Conservation (phyloP, 768 basidiomycete genomes). For the Rossbeevera mucosa region DNA sequence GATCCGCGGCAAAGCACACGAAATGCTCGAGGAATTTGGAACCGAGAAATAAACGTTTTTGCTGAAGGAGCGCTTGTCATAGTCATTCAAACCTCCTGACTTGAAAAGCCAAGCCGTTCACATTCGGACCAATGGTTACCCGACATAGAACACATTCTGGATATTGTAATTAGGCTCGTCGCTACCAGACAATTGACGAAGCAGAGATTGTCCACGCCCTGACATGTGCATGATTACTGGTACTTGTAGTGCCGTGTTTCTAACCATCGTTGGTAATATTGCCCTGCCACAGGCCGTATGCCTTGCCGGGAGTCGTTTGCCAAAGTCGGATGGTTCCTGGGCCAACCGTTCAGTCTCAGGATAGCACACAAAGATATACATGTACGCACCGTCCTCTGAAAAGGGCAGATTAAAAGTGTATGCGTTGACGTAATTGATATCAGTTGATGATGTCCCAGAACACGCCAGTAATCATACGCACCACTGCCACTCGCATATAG, state of each 20-base stretch:
- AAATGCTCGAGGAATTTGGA: background rate
- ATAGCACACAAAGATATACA: background rate
- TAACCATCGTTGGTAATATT: constrained; percentile 37
- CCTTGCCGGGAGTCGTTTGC: constrained; percentile 94
- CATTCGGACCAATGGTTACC: background rate
- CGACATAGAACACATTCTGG: constrained; percentile 10
- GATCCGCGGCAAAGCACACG: background rate
- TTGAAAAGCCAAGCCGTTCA: background rate
- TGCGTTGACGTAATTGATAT: constrained; percentile 1
- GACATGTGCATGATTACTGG: constrained; percentile 1
- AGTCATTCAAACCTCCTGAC: background rate
- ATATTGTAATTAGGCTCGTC: constrained; percentile 17
- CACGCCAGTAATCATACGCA: constrained; percentile 38
- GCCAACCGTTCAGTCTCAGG: constrained; percentile 6
- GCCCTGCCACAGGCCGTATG: constrained; percentile 89
- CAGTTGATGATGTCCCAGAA: constrained; percentile 7
- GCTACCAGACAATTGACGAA: constrained; percentile 8
- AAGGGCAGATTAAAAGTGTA: constrained; percentile 8
- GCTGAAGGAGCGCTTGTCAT: background rate
- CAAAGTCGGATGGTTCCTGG: constrained; percentile 91
- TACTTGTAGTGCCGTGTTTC: background rate
- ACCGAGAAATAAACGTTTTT: background rate
- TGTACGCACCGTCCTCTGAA: constrained; percentile 66
- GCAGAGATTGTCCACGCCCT: constrained; percentile 7
- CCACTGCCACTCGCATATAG: constrained; percentile 97